These are phyloP conservation scores for Udeniomyces megalosporus DNA, from an alignment of 768 basidiomycete species.

Conservation along the genomic window DNA sequence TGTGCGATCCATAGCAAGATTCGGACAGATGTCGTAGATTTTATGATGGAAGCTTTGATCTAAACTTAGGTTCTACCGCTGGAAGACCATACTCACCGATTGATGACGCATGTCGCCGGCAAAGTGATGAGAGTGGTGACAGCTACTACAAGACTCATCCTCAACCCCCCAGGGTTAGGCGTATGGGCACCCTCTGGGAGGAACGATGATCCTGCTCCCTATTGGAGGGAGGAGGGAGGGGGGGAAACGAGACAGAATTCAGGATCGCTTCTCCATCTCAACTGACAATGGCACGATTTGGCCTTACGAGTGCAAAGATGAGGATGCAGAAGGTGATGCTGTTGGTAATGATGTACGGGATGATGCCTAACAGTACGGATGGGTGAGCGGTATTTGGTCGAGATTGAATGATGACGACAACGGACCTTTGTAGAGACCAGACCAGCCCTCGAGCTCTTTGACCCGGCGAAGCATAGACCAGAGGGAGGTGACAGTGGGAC, in stretches of 20 bases:
- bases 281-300: no score
- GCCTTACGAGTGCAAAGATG: slow-evolving; percentile 41
- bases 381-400: no score
- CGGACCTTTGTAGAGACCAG: slow-evolving; percentile 73
- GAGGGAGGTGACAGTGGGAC: background rate
- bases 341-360: slow-evolving; percentile 39
- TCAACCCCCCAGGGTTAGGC: slow-evolving; percentile 45
- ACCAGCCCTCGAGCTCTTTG: slow-evolving; percentile 56
- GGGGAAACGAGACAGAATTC: no score
- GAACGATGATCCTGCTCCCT: slow-evolving; percentile 36
- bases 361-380: slow-evolving; percentile 22
- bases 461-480: slow-evolving; percentile 58
- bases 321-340: slow-evolving; percentile 44
- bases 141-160: slow-evolving; percentile 48
- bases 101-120: slow-evolving; percentile 57
- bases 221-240: no score
- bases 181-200: slow-evolving; percentile 45
- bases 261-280: no score
- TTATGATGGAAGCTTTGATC: no score
- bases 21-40: no score
- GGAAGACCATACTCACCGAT: slow-evolving; percentile 53
- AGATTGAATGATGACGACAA: no score
- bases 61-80: no score
- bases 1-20: no score
- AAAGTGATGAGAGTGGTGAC: slow-evolving; percentile 49